Evolutionary conservation across 2,329 filamentous ascomycete species (phyloP).

Genomic region (Calonectria pseudoreteaudii): DNA sequence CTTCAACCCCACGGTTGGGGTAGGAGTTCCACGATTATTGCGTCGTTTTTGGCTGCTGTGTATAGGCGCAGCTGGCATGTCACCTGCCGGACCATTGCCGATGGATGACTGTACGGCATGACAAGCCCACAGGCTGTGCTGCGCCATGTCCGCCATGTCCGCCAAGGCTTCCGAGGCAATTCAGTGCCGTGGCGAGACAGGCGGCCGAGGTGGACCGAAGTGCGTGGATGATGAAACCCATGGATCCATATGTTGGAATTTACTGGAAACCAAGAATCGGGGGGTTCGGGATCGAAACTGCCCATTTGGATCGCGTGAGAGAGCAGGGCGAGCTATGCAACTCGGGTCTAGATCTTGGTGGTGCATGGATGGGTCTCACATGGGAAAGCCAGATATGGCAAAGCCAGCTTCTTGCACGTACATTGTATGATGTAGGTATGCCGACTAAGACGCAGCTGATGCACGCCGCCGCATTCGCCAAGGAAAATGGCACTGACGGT

Average conservation of each 20-base stretch:
- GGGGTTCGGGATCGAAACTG: background rate
- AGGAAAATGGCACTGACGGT: background rate
- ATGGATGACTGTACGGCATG: background rate
- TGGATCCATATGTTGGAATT: background rate
- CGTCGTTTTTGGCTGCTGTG: background rate
- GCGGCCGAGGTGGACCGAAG: background rate
- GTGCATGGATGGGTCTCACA: constrained; percentile 4
- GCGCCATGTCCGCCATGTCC: background rate
- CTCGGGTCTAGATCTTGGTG: background rate
- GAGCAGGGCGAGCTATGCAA: constrained; percentile 1
- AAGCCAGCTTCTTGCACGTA: background rate
- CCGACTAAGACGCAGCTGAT: background rate
- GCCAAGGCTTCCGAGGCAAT: constrained; percentile 15
- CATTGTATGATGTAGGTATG: background rate
- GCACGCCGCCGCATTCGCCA: background rate
- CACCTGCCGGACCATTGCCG: background rate
- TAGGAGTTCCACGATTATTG: background rate
- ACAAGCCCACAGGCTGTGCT: background rate
- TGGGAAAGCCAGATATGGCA: constrained; percentile 4
- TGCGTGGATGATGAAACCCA: background rate
- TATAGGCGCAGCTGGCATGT: background rate
- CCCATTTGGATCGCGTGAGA: constrained; percentile 2
- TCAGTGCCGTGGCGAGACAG: background rate
- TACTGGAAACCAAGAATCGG: background rate
- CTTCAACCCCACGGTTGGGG: constrained; percentile 8